Percentiles rank a stretch among this genome's conserved stretches.
These are phyloP conservation scores for Yamadazyma kitorensis DNA, from an alignment of 805 yeast genomes.

Conservation along the genomic window DNA sequence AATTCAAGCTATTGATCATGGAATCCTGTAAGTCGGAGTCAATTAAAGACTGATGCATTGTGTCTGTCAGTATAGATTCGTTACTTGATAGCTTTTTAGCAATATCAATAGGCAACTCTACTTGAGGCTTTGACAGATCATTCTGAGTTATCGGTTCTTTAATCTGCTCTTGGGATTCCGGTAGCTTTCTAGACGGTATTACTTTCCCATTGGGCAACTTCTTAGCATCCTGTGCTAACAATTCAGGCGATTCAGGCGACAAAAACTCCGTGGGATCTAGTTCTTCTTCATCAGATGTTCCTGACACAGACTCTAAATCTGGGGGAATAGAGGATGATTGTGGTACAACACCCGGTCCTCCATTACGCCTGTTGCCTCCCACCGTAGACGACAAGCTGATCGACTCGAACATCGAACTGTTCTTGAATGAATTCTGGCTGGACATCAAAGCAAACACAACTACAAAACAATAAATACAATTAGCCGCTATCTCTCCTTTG, in stretches of 20 bases:
- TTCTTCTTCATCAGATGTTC: slow-evolving; percentile 14
- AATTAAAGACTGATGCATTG: slow-evolving; percentile 4
- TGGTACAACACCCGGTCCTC: too few relatives aligned
- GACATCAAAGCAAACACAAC: too few relatives aligned
- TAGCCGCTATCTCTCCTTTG: too few relatives aligned
- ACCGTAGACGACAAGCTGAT: slow-evolving; percentile 13
- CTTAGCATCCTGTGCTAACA: not conserved
- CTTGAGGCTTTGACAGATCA: not conserved
- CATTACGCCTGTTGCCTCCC: not conserved
- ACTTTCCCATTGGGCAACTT: too few relatives aligned
- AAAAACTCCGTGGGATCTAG: slow-evolving; percentile 25
- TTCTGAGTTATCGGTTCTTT: not conserved
- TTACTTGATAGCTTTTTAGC: slow-evolving; percentile 2
- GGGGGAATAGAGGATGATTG: too few relatives aligned
- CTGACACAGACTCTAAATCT: slow-evolving; percentile 1
- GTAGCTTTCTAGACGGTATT: not conserved
- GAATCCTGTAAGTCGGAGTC: slow-evolving; percentile 4
- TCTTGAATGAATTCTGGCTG: slow-evolving; percentile 1
- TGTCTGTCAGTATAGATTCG: slow-evolving; percentile 8
- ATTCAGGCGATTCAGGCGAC: slow-evolving; percentile 15
- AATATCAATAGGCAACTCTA: not conserved
- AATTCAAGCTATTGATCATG: slow-evolving; percentile 3
- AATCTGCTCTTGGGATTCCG: not conserved
- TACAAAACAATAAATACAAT: too few relatives aligned
- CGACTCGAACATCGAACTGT: slow-evolving; percentile 11